phyloP scores from a whole-genome alignment of 2,329 filamentous ascomycete genomes.

The Teratosphaeria viscida region DNA sequence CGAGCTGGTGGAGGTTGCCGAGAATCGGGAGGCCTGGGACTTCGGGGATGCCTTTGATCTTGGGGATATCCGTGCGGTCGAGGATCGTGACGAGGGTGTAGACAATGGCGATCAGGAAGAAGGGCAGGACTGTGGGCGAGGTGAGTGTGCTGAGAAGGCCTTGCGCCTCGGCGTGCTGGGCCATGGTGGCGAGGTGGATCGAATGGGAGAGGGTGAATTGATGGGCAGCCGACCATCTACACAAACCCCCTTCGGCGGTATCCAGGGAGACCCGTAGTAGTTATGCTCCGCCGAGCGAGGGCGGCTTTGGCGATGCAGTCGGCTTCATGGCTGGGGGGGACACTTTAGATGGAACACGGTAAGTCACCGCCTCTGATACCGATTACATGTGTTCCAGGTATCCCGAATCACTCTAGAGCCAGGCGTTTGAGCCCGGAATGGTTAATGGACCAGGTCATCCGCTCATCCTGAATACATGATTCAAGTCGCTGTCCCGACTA shows the following conservation, averaged over 20 bases:
- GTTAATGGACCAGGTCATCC: neutral
- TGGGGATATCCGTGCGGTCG: slow-evolving; percentile 37
- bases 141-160: slow-evolving; percentile 21
- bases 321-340: neutral
- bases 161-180: slow-evolving; percentile 14
- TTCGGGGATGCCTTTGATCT: slow-evolving; percentile 39
- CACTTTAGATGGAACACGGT: neutral
- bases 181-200: slow-evolving; percentile 10
- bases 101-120: slow-evolving; percentile 30
- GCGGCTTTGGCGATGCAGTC: neutral
- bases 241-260: neutral
- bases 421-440: neutral
- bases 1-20: slow-evolving; percentile 36
- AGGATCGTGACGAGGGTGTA: slow-evolving; percentile 33
- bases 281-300: neutral
- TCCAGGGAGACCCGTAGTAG: neutral
- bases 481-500: neutral
- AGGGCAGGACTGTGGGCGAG: slow-evolving; percentile 31
- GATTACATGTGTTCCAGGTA: neutral
- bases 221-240: neutral
- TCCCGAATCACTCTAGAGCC: neutral
- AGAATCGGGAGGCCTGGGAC: slow-evolving; percentile 38
- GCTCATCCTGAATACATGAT: neutral
- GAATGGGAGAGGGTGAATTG: neutral
- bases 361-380: neutral